These are phyloP conservation scores for Penicillium expansum DNA, from an alignment of 2,329 filamentous ascomycete genomes.

Conservation along the genomic window DNA sequence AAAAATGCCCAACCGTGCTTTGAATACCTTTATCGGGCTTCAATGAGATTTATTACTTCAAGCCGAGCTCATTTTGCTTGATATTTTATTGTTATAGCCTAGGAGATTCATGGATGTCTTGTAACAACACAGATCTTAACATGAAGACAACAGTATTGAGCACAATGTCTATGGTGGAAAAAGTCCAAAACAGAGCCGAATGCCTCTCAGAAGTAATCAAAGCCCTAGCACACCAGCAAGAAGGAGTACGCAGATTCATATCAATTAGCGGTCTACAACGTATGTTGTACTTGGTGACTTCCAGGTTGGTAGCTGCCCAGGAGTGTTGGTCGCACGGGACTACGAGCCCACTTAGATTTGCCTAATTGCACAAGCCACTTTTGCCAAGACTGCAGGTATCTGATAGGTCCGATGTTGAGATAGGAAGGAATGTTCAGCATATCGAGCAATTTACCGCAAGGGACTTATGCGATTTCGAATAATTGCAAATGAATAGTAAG, in stretches of 20 bases:
- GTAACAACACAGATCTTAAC: neutral
- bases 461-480: neutral
- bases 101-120: neutral
- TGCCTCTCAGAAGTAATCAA: neutral
- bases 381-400: slow-evolving; percentile 13
- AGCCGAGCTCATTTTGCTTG: too few species aligned
- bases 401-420: neutral
- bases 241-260: neutral
- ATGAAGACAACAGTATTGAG: neutral
- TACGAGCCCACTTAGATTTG: slow-evolving; percentile 15
- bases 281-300: neutral
- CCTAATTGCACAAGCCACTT: slow-evolving; percentile 15
- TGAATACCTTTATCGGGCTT: neutral
- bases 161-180: neutral
- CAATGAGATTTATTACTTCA: too few species aligned
- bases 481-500: neutral
- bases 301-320: neutral
- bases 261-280: neutral
- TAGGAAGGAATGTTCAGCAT: neutral
- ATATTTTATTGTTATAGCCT: neutral
- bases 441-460: neutral
- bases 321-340: slow-evolving; percentile 22
- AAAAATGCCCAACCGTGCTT: neutral
- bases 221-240: neutral
- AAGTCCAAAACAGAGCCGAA: neutral